Conservation (phyloP, 1,284 basidiomycete genomes). For the Polyporus tsugae region DNA sequence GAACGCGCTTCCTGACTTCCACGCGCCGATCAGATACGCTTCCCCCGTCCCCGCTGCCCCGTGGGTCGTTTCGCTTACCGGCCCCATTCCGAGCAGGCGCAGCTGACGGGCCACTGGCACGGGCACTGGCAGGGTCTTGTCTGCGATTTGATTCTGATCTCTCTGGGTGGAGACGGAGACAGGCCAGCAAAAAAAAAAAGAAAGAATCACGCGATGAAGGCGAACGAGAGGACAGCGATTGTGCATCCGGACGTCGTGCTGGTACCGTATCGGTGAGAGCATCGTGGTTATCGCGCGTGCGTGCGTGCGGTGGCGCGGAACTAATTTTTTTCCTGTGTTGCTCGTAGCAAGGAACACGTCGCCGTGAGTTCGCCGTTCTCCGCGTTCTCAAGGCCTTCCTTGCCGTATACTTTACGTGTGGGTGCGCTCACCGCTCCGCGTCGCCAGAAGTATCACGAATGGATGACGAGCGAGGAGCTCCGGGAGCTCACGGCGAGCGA, state of each 20-base stretch:
- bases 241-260: conserved; percentile 70
- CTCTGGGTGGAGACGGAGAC: no score
- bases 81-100: not conserved
- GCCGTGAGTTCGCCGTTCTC: conserved; percentile 47
- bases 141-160: not conserved
- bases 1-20: not conserved
- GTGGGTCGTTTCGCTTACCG: conserved; percentile 3
- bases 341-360: conserved; percentile 64
- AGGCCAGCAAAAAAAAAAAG: not conserved
- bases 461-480: conserved; percentile 88
- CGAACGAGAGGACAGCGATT: conserved; percentile 71
- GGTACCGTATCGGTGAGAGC: conserved; percentile 72
- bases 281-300: conserved; percentile 8
- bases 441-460: conserved; percentile 83
- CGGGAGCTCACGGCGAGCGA: conserved; percentile 89
- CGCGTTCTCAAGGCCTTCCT: not conserved
- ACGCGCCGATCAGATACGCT: not conserved
- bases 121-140: not conserved
- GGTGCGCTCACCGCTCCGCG: conserved; percentile 3
- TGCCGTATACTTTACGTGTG: not conserved
- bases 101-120: conserved; percentile 1
- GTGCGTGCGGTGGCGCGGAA: conserved; percentile 12
- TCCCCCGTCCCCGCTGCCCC: not conserved
- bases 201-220: conserved; percentile 55
- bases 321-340: not conserved